Evolutionary conservation across 768 basidiomycete genomes (phyloP).

Genomic region (Leccinellum albellum): DNA sequence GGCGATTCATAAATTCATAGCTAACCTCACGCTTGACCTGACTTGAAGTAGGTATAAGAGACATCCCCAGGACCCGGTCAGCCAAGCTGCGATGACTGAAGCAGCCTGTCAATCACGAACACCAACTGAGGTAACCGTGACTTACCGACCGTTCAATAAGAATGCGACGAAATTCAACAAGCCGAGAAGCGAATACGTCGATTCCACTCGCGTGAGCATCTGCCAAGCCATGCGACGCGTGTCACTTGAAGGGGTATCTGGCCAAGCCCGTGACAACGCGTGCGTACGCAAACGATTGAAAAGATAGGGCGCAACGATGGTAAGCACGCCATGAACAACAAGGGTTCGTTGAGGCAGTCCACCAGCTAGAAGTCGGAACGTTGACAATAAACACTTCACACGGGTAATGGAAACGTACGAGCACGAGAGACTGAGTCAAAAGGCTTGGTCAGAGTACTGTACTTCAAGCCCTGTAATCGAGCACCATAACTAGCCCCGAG

Average conservation of each 20-base stretch:
- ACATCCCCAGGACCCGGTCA: conserved; percentile 74
- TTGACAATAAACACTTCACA: background rate
- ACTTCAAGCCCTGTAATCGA: conserved; percentile 74
- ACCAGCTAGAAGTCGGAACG: conserved; percentile 43
- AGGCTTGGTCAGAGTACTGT: conserved; percentile 31
- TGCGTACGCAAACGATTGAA: conserved; percentile 68
- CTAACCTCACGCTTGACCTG: conserved; percentile 81
- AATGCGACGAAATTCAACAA: conserved; percentile 81
- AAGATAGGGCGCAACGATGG: conserved; percentile 74
- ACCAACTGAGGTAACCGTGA: conserved; percentile 9
- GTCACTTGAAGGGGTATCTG: conserved; percentile 82
- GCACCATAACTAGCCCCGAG: conserved; percentile 79
- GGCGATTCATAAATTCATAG: conserved; percentile 99
- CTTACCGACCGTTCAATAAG: conserved; percentile 81
- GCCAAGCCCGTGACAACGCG: conserved; percentile 85
- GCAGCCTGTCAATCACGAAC: conserved; percentile 1
- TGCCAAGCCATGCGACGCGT: conserved; percentile 72
- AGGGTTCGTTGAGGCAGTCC: conserved; percentile 61
- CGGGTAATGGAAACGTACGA: conserved; percentile 17
- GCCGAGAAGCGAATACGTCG: conserved; percentile 55
- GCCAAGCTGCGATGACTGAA: conserved; percentile 82
- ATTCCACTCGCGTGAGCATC: conserved; percentile 61
- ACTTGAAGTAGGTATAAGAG: conserved; percentile 65
- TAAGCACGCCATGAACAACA: conserved; percentile 65
- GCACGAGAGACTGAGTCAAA: conserved; percentile 11